Percentiles rank a stretch among this genome's conserved stretches.
Evolutionary conservation across 78 protist species (phyloP).

Genomic region (slime mould (Dictyostelium discoideum)): DNA sequence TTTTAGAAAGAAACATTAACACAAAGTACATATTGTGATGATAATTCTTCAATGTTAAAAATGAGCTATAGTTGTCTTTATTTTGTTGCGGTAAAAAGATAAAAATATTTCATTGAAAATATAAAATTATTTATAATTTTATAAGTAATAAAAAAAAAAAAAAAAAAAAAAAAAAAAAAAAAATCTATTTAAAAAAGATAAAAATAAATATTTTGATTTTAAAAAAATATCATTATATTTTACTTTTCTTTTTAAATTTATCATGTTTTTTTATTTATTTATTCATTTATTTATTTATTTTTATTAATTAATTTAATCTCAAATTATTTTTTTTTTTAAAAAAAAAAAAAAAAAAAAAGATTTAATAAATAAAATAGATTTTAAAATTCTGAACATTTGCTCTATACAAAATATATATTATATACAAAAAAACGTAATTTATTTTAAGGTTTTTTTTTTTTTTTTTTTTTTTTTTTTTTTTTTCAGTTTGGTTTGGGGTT

Average conservation of each 20-base stretch:
- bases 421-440: neutral
- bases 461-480: neutral
- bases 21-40: neutral
- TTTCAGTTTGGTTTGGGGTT: neutral
- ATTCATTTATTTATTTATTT: too few species aligned
- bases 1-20: neutral
- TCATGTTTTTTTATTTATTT: too few species aligned
- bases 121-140: neutral
- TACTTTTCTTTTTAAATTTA: too few species aligned
- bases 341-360: neutral
- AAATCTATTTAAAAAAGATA: too few species aligned
- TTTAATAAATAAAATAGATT: too few species aligned
- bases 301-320: too few species aligned
- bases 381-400: neutral
- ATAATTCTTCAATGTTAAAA: neutral
- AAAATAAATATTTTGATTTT: too few species aligned
- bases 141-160: neutral
- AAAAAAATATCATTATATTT: too few species aligned
- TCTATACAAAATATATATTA: neutral
- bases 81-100: slow-evolving; percentile 20
- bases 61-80: neutral
- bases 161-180: neutral
- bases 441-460: neutral
- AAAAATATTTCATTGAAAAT: neutral
- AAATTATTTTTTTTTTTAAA: too few species aligned